Evolutionary conservation across 2,329 filamentous ascomycete species (phyloP).

Genomic region (Tolypocladium tropicale): DNA sequence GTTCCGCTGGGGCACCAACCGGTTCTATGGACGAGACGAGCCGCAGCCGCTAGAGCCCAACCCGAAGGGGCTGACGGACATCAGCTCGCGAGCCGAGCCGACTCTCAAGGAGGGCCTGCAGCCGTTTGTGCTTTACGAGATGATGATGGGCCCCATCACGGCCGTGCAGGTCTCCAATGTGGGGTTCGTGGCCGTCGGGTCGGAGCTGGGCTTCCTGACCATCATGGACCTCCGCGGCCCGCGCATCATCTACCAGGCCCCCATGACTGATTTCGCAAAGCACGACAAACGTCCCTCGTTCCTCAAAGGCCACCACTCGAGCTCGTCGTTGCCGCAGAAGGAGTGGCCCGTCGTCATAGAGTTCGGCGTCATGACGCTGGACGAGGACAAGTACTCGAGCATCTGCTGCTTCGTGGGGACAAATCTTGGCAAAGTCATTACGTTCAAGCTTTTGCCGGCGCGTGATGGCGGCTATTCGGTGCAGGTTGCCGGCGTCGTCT

Average conservation of each 20-base stretch:
- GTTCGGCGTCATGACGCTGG: conserved; percentile 87
- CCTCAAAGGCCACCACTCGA: conserved; percentile 32
- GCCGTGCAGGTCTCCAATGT: conserved; percentile 80
- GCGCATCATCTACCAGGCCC: conserved; percentile 66
- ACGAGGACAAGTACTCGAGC: conserved; percentile 91
- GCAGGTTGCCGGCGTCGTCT: conserved; percentile 56
- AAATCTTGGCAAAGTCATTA: conserved; percentile 70
- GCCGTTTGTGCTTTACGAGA: conserved; percentile 71
- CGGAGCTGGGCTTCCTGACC: conserved; percentile 68
- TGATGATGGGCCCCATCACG: conserved; percentile 72
- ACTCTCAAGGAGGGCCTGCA: conserved; percentile 69
- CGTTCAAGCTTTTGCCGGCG: conserved; percentile 80
- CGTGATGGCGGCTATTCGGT: conserved; percentile 58
- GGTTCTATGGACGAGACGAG: conserved; percentile 55
- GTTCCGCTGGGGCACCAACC: conserved; percentile 81
- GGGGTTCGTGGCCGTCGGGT: conserved; percentile 82
- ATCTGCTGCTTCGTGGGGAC: conserved; percentile 90
- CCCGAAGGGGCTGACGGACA: conserved; percentile 63
- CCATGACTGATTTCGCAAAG: conserved; percentile 64
- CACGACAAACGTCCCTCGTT: conserved; percentile 70
- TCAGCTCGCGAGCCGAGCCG: conserved; percentile 61
- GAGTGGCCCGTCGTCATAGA: conserved; percentile 79
- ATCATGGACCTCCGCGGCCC: conserved; percentile 86
- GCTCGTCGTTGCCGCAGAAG: conserved; percentile 27
- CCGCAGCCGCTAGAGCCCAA: conserved; percentile 41